Base-by-base conservation (phyloP, 2,329 filamentous ascomycete genomes). In the Ophiostoma tasmaniense region DNA sequence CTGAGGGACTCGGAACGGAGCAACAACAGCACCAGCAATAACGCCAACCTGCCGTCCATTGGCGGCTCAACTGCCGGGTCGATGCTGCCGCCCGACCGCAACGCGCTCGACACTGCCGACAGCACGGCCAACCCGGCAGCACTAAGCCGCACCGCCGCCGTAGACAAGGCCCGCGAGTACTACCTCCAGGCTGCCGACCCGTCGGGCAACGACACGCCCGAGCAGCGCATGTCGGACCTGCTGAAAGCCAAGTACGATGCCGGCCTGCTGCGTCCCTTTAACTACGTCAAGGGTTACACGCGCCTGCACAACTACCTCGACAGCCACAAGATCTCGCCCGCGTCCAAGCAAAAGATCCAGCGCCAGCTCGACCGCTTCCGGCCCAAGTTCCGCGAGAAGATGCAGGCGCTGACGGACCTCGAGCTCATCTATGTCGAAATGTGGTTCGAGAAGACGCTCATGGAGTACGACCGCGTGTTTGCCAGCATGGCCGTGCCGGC, bases 391-490 rank as follows among this genome's bases (percentile, higher is more conserved):
- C 87, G 95, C 71, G 94, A 98, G 79, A 93, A 96, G 80, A 94
- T 96, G 77, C 93, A 98, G 73, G 89, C 85, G 42, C 82, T 98
- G 76, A 97, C 92, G 1, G 95, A 99, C 78, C 91, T 97, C 77
- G 92, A 99, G 78, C 86, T 99, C 33, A 89, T 98, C 35, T 88
- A 93, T 70, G 94, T 98, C 13, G 95, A 99, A 80, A 97, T 98
- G 92, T 98, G 95, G 94, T 98, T 99, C 76, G 95, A 99, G 79
- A 88, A 90, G 75, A 95, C 91, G 72, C 81, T 99, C 74, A 95
- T 98, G 90, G 95, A 98, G 77, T 98, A 98, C 75, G 95, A 99
- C 76, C 92, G 95, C 39, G 93, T 99, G 1, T 99, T 99, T 81
- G 95, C 95, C 1, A 96, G 93, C 77, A 99, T 99, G 95, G 95